Conservation (phyloP, 164 flowering plant species). For the Annona cherimola region DNA sequence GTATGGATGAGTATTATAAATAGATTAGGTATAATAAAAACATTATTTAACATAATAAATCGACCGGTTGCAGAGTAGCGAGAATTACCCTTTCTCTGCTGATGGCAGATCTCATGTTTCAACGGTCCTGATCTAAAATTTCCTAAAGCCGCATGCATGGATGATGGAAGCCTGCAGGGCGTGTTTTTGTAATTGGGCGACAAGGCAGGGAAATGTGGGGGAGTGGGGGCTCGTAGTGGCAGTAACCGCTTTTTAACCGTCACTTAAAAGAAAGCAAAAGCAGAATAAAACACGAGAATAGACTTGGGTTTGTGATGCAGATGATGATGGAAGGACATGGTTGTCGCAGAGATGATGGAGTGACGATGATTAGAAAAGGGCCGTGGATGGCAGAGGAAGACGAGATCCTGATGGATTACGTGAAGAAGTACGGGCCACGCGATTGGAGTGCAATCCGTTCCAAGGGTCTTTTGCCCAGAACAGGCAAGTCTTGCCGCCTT, state of each 20-base stretch:
- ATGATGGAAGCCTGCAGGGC: background rate
- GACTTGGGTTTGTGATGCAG: background rate
- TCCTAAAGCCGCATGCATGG: background rate
- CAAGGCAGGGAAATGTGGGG: background rate
- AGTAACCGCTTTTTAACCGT: constrained; percentile 4
- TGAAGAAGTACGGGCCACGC: constrained; percentile 69
- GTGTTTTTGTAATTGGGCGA: background rate
- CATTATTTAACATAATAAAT: too few relatives aligned
- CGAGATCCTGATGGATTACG: constrained; percentile 62
- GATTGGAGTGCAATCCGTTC: constrained; percentile 99
- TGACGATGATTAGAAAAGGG: constrained; percentile 51
- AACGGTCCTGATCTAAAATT: background rate
- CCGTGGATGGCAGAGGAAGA: constrained; percentile 95
- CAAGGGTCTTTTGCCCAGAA: constrained; percentile 81
- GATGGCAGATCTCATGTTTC: background rate
- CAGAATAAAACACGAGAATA: background rate
- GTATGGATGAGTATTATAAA: too few relatives aligned
- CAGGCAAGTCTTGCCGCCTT: constrained; percentile 96
- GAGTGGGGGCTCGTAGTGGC: background rate
- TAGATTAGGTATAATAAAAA: too few relatives aligned
- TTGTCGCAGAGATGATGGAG: background rate
- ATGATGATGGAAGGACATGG: background rate
- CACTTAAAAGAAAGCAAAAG: background rate
- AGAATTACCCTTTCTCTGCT: too few relatives aligned
- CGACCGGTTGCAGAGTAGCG: too few relatives aligned